phyloP scores from a whole-genome alignment of 192 early-diverging fungal species.

The Coemansia biformis region DNA sequence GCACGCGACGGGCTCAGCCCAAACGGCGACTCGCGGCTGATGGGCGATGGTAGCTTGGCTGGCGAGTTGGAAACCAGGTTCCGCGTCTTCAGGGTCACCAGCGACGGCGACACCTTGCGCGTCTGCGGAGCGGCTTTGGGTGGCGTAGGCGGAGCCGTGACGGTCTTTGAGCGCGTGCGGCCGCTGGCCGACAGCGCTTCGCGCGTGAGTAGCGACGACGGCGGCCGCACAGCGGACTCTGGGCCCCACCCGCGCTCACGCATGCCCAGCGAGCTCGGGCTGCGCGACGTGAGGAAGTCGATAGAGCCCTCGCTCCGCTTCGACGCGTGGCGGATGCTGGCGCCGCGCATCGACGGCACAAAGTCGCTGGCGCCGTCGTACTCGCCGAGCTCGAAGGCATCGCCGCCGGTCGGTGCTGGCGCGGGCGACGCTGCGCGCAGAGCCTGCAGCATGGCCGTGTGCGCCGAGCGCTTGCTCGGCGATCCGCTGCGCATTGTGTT shows the following conservation, averaged over 20 bases:
- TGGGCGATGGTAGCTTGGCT: conserved; percentile 7
- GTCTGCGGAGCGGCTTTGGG: conserved; percentile 7
- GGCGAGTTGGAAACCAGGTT: conserved; percentile 40
- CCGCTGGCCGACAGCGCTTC: conserved; percentile 30
- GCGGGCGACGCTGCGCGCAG: conserved; percentile 34
- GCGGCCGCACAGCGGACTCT: conserved; percentile 8
- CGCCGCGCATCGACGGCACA: not conserved
- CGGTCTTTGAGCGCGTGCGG: conserved; percentile 33
- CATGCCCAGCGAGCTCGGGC: conserved; percentile 19
- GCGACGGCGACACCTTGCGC: conserved; percentile 45
- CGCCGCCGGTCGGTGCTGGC: conserved; percentile 2
- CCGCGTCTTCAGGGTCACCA: conserved; percentile 36
- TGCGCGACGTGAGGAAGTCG: conserved; percentile 15
- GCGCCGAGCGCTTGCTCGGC: conserved; percentile 25
- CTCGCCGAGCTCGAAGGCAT: conserved; percentile 6
- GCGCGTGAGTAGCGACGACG: conserved; percentile 21
- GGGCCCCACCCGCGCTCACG: conserved; percentile 10
- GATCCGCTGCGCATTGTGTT: conserved; percentile 37
- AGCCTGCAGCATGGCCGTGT: conserved; percentile 19
- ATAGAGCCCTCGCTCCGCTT: conserved; percentile 41
- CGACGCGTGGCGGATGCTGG: conserved; percentile 19
- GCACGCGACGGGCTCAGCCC: conserved; percentile 7
- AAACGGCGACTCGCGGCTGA: not conserved
- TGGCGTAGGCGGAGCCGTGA: conserved; percentile 1
- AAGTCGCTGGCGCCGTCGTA: conserved; percentile 2